phyloP scores from a whole-genome alignment of 352 stramenopile species.

The Peronosclerospora sorghi region DNA sequence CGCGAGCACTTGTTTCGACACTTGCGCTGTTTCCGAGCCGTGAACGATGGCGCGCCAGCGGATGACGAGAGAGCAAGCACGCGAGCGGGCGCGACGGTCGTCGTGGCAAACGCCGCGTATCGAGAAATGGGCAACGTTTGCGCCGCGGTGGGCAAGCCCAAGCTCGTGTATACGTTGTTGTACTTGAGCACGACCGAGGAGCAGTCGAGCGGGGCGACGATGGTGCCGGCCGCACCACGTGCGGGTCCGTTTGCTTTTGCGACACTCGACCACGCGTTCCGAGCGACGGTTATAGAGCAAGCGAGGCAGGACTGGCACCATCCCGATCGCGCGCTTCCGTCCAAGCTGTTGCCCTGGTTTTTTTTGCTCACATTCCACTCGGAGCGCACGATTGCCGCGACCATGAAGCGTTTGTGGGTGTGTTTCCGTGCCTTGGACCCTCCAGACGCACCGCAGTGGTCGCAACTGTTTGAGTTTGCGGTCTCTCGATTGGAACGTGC shows the following conservation, averaged over 20 bases:
- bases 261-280: conserved; percentile 32
- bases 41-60: conserved; percentile 9
- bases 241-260: conserved; percentile 34
- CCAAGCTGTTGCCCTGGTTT: conserved; percentile 58
- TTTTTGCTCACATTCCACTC: conserved; percentile 71
- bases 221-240: conserved; percentile 2
- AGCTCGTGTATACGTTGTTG: conserved; percentile 73
- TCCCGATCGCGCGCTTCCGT: conserved; percentile 34
- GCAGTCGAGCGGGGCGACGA: conserved; percentile 53
- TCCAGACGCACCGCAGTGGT: conserved; percentile 21
- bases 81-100: conserved; percentile 2
- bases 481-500: conserved; percentile 46
- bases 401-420: conserved; percentile 64
- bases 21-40: conserved; percentile 68
- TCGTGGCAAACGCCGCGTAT: conserved; percentile 69
- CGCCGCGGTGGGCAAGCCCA: conserved; percentile 62
- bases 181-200: conserved; percentile 70
- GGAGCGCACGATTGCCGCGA: conserved; percentile 45
- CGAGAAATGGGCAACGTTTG: conserved; percentile 77
- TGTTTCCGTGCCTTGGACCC: conserved; percentile 28
- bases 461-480: conserved; percentile 42
- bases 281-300: conserved; percentile 33
- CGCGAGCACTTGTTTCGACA: conserved; percentile 71
- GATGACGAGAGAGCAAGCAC: conserved; percentile 1
- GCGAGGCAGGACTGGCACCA: conserved; percentile 48